Evolutionary conservation across 116 monocot species (phyloP).

Genomic region (Papilionanthe hybrid): DNA sequence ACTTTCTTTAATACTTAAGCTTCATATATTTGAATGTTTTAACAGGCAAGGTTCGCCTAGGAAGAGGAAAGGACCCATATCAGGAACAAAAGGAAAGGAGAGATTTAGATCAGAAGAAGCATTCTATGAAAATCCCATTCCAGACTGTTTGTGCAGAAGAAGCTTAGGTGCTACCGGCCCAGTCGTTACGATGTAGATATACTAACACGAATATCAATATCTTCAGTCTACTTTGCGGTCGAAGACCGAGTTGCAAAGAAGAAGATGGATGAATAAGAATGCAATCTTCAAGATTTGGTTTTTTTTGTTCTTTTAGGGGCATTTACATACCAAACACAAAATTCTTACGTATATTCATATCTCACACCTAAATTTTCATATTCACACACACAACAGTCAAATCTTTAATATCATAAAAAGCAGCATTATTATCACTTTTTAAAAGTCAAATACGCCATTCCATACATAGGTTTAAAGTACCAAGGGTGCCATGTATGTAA

Average conservation of each 20-base stretch:
- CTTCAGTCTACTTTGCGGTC: too few relatives aligned
- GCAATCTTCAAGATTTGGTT: neutral
- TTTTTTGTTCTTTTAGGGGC: neutral
- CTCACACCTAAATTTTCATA: too few relatives aligned
- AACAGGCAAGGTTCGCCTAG: constrained; percentile 82
- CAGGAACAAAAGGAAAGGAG: constrained; percentile 84
- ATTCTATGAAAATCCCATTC: constrained; percentile 94
- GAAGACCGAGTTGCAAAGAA: neutral
- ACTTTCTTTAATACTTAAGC: neutral
- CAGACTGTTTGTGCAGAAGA: constrained; percentile 73
- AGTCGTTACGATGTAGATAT: neutral
- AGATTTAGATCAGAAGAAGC: constrained; percentile 89
- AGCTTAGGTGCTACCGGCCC: neutral
- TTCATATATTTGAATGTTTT: neutral
- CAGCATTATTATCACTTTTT: too few relatives aligned
- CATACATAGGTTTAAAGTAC: too few relatives aligned
- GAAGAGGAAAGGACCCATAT: constrained; percentile 81
- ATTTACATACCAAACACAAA: too few relatives aligned
- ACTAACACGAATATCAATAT: too few relatives aligned
- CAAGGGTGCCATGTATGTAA: too few relatives aligned
- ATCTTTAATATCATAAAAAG: too few relatives aligned
- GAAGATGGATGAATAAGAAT: neutral
- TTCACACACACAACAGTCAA: too few relatives aligned
- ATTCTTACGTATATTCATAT: too few relatives aligned
- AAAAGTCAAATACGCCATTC: too few relatives aligned